phyloP scores from a whole-genome alignment of 2,329 filamentous ascomycete genomes.

The Achaetomium macrosporum region DNA sequence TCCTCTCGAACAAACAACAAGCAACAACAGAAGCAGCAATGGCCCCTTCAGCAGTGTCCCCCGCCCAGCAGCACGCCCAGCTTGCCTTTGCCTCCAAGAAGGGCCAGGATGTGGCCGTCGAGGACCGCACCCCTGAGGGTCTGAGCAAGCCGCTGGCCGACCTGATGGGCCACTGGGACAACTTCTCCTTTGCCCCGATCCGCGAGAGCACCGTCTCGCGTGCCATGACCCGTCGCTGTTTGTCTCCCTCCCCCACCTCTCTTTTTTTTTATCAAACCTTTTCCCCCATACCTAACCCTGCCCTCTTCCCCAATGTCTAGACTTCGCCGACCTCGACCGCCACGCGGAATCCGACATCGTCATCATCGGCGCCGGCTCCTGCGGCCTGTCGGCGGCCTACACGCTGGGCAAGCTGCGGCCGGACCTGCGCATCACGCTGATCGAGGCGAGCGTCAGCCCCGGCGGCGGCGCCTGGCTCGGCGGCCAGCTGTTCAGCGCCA shows the following conservation, averaged over 20 bases:
- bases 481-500: slow-evolving; percentile 89
- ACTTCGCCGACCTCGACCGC: slow-evolving; percentile 82
- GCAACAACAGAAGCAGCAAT: slow-evolving; percentile 41
- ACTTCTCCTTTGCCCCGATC: slow-evolving; percentile 78
- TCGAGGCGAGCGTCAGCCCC: slow-evolving; percentile 82
- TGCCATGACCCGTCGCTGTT: slow-evolving; percentile 79
- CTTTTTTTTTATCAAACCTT: not conserved
- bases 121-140: slow-evolving; percentile 29
- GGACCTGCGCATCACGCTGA: slow-evolving; percentile 84
- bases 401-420: slow-evolving; percentile 76
- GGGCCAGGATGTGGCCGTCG: slow-evolving; percentile 30
- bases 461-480: slow-evolving; percentile 90
- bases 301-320: not conserved
- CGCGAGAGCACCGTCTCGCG: slow-evolving; percentile 88
- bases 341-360: slow-evolving; percentile 93
- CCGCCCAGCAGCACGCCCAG: slow-evolving; percentile 41
- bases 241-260: not conserved
- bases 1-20: slow-evolving; percentile 2
- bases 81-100: slow-evolving; percentile 44
- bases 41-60: slow-evolving; percentile 68
- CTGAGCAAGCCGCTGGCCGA: slow-evolving; percentile 52
- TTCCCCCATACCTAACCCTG: not conserved
- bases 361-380: slow-evolving; percentile 86
- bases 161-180: slow-evolving; percentile 72
- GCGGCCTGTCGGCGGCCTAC: slow-evolving; percentile 79